Evolutionary conservation across 2,329 filamentous ascomycete genomes (phyloP), one percentile per base, ranked within the genome.

Genomic region (Beauveria rudraprayagi): DNA sequence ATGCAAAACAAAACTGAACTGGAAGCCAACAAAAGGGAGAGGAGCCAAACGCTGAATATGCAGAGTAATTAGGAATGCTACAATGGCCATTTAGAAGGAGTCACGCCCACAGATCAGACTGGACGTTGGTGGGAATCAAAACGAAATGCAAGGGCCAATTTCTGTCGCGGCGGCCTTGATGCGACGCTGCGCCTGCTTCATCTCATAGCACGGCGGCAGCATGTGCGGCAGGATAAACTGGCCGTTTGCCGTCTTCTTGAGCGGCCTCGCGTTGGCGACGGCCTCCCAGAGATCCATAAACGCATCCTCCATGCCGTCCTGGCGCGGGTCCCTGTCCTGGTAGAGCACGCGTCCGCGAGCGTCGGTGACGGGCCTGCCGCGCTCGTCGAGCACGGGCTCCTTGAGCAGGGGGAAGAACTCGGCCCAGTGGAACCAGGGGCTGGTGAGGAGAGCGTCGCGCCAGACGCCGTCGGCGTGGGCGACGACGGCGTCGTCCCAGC

Each of bases 371-470:
- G 62, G 59, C 41, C 61, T 48, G 7, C 40, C 65, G 4, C 56
- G 30, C 16, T 19, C 51, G 17, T 66, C 63, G 1, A 62, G 11
- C 1, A 67, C 63, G 6, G 63, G 63, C 46, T 65, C 66, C 30
- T 64, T 65, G 26, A 66, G 54, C 10, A 69, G 53, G 6, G 61
- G 56, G 0, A 62, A 56, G 51, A 71, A 70, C n/a, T 67, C 61
- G 4, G 67, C 65, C 37, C 66, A 69, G 62, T 71, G 63, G 11
- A 64, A 68, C 69, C 70, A 71, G 0, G 70, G 70, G 0, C 67
- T 70, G 8, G 64, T 65, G 19, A 64, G 40, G 7, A 71, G 61
- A 1, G 65, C 46, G 3, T 47, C 37, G 14, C 58, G 60, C 70
- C 69, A 71, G 17, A 68, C 56, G 28, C 70, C 67, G 24, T 70